Conservation (phyloP, 2,329 filamentous ascomycete species). For the Aspergillus quadricinctus region DNA sequence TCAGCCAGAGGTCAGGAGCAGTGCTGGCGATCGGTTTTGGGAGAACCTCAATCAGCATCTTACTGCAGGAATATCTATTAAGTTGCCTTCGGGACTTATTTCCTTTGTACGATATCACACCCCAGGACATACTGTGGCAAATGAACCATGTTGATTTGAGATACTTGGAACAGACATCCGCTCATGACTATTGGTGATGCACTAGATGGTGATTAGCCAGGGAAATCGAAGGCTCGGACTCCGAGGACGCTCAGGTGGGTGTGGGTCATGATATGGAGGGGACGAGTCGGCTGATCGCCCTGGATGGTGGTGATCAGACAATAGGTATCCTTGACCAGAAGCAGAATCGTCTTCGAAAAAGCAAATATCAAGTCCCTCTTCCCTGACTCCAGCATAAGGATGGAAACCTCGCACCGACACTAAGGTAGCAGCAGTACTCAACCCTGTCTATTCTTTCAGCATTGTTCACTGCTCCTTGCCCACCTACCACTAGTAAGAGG, state of each 20-base stretch:
- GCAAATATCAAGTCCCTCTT: neutral
- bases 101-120: neutral
- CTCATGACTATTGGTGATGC: neutral
- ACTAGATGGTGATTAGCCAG: neutral
- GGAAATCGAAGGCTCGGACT: neutral
- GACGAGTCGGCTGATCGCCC: conserved; percentile 8
- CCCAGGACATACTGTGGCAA: neutral
- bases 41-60: no score
- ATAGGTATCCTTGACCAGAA: neutral
- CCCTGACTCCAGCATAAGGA: neutral
- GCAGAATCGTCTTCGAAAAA: neutral
- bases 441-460: neutral
- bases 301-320: neutral
- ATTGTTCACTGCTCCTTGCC: neutral
- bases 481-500: neutral
- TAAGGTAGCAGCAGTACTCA: neutral
- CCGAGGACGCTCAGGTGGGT: neutral
- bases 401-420: neutral
- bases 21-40: no score
- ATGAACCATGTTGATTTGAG: neutral
- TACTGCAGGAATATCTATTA: neutral
- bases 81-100: neutral
- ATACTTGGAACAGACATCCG: neutral
- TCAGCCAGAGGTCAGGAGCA: neutral
- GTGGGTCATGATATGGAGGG: conserved; percentile 4